Conservation (phyloP, 2,329 filamentous ascomycete species). For the Alternaria novae-zelandiae region DNA sequence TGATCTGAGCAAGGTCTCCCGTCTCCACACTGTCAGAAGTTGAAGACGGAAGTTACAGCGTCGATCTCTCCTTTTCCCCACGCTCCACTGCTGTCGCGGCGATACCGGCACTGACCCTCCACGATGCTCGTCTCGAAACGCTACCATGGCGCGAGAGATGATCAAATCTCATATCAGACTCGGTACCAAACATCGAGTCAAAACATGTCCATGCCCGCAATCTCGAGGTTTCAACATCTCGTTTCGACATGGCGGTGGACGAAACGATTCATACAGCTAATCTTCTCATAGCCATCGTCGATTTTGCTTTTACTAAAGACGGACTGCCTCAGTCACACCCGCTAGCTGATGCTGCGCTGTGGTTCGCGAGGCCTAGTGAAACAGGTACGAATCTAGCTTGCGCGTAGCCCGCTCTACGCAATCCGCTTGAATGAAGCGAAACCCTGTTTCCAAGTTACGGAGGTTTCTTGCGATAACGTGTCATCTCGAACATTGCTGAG, state of each 20-base stretch:
- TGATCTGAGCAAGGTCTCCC: slow-evolving; percentile 18
- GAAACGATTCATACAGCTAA: background rate
- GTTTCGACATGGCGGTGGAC: slow-evolving; percentile 1
- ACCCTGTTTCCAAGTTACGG: slow-evolving; percentile 6
- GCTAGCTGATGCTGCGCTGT: slow-evolving; percentile 4
- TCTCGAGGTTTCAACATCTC: background rate
- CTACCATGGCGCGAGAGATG: slow-evolving; percentile 7
- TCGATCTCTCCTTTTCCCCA: slow-evolving; percentile 25
- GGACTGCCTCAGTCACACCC: background rate
- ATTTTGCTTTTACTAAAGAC: background rate
- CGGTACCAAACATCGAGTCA: background rate
- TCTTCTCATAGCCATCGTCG: background rate
- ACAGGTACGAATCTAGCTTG: slow-evolving; percentile 11
- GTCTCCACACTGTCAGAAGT: slow-evolving; percentile 23
- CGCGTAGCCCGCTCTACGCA: slow-evolving; percentile 7
- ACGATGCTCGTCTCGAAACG: slow-evolving; percentile 18
- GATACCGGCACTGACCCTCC: background rate
- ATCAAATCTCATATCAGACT: slow-evolving; percentile 1
- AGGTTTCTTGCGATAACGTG: background rate
- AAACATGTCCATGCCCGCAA: background rate
- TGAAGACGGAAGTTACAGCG: slow-evolving; percentile 18
- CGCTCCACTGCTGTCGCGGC: slow-evolving; percentile 9
- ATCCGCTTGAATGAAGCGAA: slow-evolving; percentile 10
- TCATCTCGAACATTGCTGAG: slow-evolving; percentile 12
- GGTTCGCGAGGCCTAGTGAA: slow-evolving; percentile 19